A percentile compares a stretch with the other conserved stretches of the same genome.
Conservation (phyloP, 352 stramenopile species). For the Globisporangium ultimum region DNA sequence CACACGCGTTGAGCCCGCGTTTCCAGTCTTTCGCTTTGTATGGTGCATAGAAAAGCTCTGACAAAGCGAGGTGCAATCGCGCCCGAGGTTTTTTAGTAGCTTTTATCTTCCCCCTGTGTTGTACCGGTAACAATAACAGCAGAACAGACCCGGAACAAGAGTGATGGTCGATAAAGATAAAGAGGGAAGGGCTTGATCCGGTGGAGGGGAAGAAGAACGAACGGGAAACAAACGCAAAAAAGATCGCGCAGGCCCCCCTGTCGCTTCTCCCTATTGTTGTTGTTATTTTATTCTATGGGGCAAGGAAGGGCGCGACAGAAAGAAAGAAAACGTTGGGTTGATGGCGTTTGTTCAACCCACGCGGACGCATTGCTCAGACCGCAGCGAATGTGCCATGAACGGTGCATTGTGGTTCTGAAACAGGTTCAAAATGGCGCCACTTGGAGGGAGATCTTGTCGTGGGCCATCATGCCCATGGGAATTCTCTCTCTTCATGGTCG, state of each 20-base stretch:
- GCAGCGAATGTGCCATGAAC: too few species aligned
- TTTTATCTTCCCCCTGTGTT: background rate
- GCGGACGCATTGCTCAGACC: too few species aligned
- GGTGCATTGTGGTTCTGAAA: too few species aligned
- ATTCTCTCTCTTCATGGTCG: too few species aligned
- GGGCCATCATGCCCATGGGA: too few species aligned
- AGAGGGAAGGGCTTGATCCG: background rate
- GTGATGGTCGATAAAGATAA: background rate
- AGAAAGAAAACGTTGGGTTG: too few species aligned
- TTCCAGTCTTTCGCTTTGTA: conserved; percentile 18
- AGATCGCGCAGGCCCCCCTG: background rate
- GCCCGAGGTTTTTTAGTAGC: conserved; percentile 33
- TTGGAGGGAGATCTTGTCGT: too few species aligned
- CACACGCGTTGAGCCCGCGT: conserved; percentile 25
- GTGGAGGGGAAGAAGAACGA: background rate
- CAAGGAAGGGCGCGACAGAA: too few species aligned
- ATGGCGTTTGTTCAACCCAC: too few species aligned
- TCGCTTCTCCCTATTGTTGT: background rate
- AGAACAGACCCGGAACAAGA: background rate
- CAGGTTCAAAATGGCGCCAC: too few species aligned
- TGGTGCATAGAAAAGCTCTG: conserved; percentile 28
- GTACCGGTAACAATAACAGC: background rate
- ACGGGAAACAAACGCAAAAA: background rate
- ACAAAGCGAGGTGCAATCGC: conserved; percentile 36
- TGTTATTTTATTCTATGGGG: background rate